Evolutionary conservation across 352 stramenopile genomes (phyloP), one percentile per base, ranked within the genome.

Genomic region (Halophytophthora polymorphica): DNA sequence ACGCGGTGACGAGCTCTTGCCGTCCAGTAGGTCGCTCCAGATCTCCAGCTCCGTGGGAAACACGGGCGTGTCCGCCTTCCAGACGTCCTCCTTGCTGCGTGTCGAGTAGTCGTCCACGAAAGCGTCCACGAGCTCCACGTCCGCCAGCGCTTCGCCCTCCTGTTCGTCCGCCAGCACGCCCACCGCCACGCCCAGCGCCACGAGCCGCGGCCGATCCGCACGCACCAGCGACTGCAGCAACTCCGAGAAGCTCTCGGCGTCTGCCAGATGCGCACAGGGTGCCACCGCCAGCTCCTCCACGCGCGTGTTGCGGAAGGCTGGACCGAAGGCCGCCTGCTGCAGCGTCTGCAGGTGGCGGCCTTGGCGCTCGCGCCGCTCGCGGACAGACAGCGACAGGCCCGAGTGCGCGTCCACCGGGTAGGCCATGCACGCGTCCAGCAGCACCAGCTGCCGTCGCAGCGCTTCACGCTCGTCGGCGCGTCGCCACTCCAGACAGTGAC

Each of bases 1-100:
- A 31, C 28, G 42, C 15, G 10, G 7, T 41, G 44, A 8, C 4
- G 6, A 25, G 11, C 43, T 38, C 21, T 58, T 69, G 29, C 34
- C 47, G 8, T 66, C 56, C 12, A 90, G 52, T 48, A 89, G 54
- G 22, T 74, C 58, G 61, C 82, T 81, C 86, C 86, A 98, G 57
- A 98, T 76, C 13, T 96, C 70, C n/a, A 83, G 44, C 66, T 98
- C 91, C 1, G 84, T 97, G 0, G 88, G 89, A 38, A 84, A 88
- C 19, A 95, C 37, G 6, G 65, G 50, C 14, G 55, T 40, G 14
- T 69, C 64, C 1, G 56, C 64, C 25, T 49, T 59, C 22, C 50
- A 28, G 12, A 38, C 18, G 19, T 60, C 50, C n/a, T 56, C 50
- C 22, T 3, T 56, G 39, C 2, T 39, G 19, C 15, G n/a, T 60